Percentiles rank a stretch among this genome's conserved stretches.
These are phyloP conservation scores for Podospora fimiseda DNA, from an alignment of 495 filamentous ascomycete species.

Conservation along the genomic window DNA sequence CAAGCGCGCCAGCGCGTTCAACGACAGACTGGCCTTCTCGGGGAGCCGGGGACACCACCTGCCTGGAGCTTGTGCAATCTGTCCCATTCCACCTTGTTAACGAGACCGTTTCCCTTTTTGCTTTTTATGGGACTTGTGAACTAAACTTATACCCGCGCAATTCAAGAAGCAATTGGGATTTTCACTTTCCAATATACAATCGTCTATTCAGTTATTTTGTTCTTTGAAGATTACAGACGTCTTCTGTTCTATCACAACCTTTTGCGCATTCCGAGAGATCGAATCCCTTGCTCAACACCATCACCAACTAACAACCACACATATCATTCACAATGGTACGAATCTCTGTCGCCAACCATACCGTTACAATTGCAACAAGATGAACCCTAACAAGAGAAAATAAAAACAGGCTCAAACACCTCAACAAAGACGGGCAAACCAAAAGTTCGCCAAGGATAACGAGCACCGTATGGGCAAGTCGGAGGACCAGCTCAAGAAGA, in stretches of 20 bases:
- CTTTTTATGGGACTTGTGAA: too few species aligned
- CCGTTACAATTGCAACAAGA: not conserved
- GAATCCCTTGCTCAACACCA: too few species aligned
- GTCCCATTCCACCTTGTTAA: slow-evolving; percentile 16
- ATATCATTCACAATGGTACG: slow-evolving; percentile 22
- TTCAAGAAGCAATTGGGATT: too few species aligned
- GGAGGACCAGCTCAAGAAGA: slow-evolving; percentile 60
- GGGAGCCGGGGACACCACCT: slow-evolving; percentile 10
- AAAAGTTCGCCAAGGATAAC: slow-evolving; percentile 72
- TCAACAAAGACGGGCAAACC: slow-evolving; percentile 83
- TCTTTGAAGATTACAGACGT: too few species aligned
- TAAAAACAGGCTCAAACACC: slow-evolving; percentile 78
- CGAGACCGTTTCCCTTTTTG: not conserved
- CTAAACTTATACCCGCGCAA: too few species aligned
- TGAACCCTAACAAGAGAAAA: not conserved
- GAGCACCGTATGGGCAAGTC: slow-evolving; percentile 79
- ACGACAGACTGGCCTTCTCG: slow-evolving; percentile 27
- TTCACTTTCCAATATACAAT: too few species aligned
- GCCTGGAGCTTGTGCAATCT: slow-evolving; percentile 21
- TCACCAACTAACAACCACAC: not conserved
- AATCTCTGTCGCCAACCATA: too few species aligned
- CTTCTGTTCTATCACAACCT: too few species aligned
- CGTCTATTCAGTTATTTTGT: too few species aligned
- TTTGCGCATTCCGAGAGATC: too few species aligned
- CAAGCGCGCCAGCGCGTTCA: too few species aligned